Evolutionary conservation across 2,329 filamentous ascomycete genomes (phyloP), one percentile per base, ranked within the genome.

Genomic region (Cadophora gregata): DNA sequence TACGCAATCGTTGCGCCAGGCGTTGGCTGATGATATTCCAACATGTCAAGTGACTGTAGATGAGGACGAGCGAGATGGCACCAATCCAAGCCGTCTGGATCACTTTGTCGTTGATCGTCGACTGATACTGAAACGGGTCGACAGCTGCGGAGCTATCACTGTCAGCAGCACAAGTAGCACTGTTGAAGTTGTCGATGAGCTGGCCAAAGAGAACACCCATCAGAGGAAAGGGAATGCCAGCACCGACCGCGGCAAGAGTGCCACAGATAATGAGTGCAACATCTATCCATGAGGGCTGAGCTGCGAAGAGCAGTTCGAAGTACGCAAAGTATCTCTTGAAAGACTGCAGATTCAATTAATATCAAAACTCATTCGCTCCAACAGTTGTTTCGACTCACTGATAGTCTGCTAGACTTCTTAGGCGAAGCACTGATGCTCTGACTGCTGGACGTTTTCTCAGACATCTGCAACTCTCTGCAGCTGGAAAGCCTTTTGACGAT

Each of bases 141-240:
- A 59, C 33, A 10, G 62, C 48, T 16, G 59, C 42, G 12, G 47
- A 25, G 3, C 63, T 59, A n/a, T 59, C 33, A 8, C 47, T 58
- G 16, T 62, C 58, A 16, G 62, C 38, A 25, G 48, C 62, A 61
- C 70, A 73, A 19, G 85, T 83, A n/a, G 84, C 84, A 14, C 79
- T 77, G 73, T 88, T 89, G 73, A 90, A 81, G 69, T 88, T 81
- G 72, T 90, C 86, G 67, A 90, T 80, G 9, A 90, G 83, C 75
- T 90, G 80, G 68, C 88, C 88, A 71, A 90, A 90, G 59, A 90
- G 79, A 68, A 90, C 86, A 66, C 85, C 87, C 73, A 90, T 83
- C n/a, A 90, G 77, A 16, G 88, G 88, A 69, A 89, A 89, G 0
- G 88, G 87, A 2, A 88, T 81, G 60, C 87, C 87, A 19, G 86